These are phyloP conservation scores for Penicillium sp. DNA, from an alignment of 2,329 filamentous ascomycete species.

Conservation along the genomic window DNA sequence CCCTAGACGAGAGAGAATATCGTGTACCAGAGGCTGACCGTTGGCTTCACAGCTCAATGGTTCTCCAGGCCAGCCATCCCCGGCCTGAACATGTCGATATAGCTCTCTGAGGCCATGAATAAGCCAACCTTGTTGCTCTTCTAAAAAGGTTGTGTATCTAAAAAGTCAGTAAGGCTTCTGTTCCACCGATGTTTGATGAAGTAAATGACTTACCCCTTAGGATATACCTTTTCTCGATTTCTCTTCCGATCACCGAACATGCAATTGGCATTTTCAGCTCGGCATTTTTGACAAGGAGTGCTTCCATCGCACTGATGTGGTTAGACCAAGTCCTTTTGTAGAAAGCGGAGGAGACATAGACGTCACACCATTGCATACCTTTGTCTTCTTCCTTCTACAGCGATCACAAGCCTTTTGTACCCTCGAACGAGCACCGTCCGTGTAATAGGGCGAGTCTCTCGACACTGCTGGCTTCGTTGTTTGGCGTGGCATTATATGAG, in stretches of 20 bases:
- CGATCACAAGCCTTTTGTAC: neutral
- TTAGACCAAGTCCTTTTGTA: neutral
- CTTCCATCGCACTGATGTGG: neutral
- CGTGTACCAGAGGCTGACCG: neutral
- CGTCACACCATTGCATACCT: neutral
- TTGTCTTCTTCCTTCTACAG: neutral
- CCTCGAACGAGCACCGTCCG: neutral
- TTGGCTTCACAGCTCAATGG: neutral
- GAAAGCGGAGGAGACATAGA: neutral
- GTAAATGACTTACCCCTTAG: neutral
- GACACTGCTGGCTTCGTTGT: neutral
- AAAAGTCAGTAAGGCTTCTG: neutral
- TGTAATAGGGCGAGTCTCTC: neutral
- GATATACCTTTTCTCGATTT: neutral
- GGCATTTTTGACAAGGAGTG: neutral
- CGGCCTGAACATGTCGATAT: neutral
- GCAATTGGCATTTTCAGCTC: neutral
- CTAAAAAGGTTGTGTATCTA: neutral
- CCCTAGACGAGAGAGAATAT: neutral
- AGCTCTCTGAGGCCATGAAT: neutral
- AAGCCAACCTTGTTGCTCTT: neutral
- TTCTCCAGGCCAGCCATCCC: neutral
- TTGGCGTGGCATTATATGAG: neutral
- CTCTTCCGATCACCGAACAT: neutral
- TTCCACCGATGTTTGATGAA: neutral